Conservation (phyloP, 169 alveolate species). For the Babesia divergens region DNA sequence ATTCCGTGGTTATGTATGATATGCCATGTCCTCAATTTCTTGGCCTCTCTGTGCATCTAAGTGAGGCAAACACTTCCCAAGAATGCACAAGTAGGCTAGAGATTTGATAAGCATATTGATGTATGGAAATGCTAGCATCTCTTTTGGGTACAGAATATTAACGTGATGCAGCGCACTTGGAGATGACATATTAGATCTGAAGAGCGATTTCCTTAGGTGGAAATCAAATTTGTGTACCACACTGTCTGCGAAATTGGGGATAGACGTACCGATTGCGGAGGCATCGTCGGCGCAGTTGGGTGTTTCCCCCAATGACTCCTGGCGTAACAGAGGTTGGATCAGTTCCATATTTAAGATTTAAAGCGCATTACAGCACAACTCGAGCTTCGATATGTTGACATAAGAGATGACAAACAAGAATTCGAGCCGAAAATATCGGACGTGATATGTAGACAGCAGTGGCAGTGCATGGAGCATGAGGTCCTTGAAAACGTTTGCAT, state of each 20-base stretch:
- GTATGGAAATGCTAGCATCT: too few relatives aligned
- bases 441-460: conserved; percentile 38
- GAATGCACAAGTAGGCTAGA: too few relatives aligned
- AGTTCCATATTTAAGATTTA: background rate
- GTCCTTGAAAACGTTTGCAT: conserved; percentile 25
- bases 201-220: conserved; percentile 77
- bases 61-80: too few relatives aligned
- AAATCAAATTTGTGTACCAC: conserved; percentile 27
- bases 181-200: conserved; percentile 70
- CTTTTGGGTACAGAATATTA: too few relatives aligned
- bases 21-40: too few relatives aligned
- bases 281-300: background rate
- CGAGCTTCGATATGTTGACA: conserved; percentile 31
- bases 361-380: conserved; percentile 2
- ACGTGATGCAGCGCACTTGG: conserved; percentile 64
- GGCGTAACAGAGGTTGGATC: conserved; percentile 49
- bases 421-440: background rate
- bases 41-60: too few relatives aligned
- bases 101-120: too few relatives aligned
- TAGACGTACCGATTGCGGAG: background rate
- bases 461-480: conserved; percentile 31
- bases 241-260: conserved; percentile 18
- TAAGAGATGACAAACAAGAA: background rate
- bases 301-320: conserved; percentile 21
- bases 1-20: too few relatives aligned